Conservation (phyloP, 768 basidiomycete species). For the Gymnopilus dilepis region DNA sequence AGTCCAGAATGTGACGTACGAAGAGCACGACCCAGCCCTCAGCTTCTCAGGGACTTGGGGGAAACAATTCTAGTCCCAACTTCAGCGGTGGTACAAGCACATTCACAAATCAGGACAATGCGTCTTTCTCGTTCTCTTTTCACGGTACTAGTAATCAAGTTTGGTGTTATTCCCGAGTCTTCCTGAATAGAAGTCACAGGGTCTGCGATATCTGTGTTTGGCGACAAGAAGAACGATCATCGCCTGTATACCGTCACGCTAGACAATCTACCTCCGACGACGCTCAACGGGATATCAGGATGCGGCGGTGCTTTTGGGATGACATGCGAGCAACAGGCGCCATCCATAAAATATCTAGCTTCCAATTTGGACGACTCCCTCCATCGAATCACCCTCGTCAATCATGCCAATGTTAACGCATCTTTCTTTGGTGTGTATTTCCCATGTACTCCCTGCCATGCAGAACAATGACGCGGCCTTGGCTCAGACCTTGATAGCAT, state of each 20-base stretch:
- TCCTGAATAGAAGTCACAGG: slow-evolving; percentile 29
- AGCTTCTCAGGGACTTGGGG: slow-evolving; percentile 47
- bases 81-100: slow-evolving; percentile 52
- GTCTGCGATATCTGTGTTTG: slow-evolving; percentile 49
- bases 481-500: slow-evolving; percentile 49
- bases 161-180: neutral
- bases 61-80: slow-evolving; percentile 45
- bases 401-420: slow-evolving; percentile 45
- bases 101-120: slow-evolving; percentile 46
- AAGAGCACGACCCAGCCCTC: slow-evolving; percentile 46
- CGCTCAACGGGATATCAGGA: slow-evolving; percentile 47
- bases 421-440: slow-evolving; percentile 47
- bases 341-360: slow-evolving; percentile 47
- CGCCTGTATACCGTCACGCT: slow-evolving; percentile 47
- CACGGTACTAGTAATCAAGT: slow-evolving; percentile 33
- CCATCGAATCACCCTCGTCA: slow-evolving; percentile 45
- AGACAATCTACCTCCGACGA: slow-evolving; percentile 39
- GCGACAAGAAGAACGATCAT: slow-evolving; percentile 57
- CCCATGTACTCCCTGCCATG: neutral
- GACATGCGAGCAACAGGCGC: slow-evolving; percentile 52
- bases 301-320: slow-evolving; percentile 50
- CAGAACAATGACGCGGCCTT: neutral
- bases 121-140: slow-evolving; percentile 45
- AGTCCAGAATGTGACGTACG: slow-evolving; percentile 43
- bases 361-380: slow-evolving; percentile 43